Evolutionary conservation across 352 stramenopile species (phyloP), one percentile per base, ranked within the genome.

Genomic region (Phytophthora rubi): DNA sequence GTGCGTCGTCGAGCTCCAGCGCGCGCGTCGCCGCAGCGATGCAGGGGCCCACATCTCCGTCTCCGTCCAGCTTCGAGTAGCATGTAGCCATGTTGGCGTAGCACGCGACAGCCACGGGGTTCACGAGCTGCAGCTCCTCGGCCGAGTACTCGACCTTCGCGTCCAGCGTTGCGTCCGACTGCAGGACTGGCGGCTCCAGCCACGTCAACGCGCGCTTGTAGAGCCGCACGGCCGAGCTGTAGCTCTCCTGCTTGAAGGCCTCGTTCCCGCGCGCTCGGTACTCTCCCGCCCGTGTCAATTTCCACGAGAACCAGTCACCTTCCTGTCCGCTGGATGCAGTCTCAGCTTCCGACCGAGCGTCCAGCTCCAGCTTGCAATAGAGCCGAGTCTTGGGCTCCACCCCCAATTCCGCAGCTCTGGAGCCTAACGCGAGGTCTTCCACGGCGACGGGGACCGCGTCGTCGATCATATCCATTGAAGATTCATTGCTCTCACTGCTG

Each of bases 71-170:
- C 62, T 91, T 92, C 66, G 71, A 47, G 62, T 81, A 80, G 63
- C 80, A 89, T 32, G 78, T 87, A 59, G 84, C 85, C 53, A 92
- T 73, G 66, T 92, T 92, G 18, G 71, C 69, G 28, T 88, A 83
- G 39, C 83, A 89, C 3, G 81, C 76, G 7, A 86, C 61, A 9
- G 75, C 75, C 15, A 92, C 55, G 7, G 59, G 54, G 35, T 79
- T 53, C 35, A 88, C 59, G 5, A 63, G 33, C 7, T 75, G 51
- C 30, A 73, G 52, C 65, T 94, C 84, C 0, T 79, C 51, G 0
- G 8, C 6, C 15, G 75, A 77, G 65, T 85, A 92, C 16, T 53
- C 26, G 54, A 85, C 77, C 21, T 77, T 75, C 12, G 30, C n/a
- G 28, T 75, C 65, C 18, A 69, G 12, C 15, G 66, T 57, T 21